These are phyloP conservation scores for Acer campestre DNA, from an alignment of 345 rosid genomes.

Conservation along the genomic window DNA sequence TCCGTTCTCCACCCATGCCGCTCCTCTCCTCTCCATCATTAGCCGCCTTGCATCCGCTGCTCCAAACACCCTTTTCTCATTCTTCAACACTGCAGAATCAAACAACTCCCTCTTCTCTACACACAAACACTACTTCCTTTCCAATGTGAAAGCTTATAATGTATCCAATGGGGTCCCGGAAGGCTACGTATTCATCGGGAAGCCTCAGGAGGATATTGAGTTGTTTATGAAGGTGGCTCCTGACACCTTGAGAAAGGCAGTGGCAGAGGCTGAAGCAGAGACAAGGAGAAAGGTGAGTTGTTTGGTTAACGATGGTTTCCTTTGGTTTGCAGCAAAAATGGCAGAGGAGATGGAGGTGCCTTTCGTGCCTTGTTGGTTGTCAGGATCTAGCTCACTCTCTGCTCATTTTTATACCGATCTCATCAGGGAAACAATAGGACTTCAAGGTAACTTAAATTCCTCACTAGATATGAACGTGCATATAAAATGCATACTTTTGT, in stretches of 20 bases:
- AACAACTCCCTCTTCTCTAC: constrained; percentile 18
- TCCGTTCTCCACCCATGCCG: constrained; percentile 46
- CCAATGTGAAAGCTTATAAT: constrained; percentile 28
- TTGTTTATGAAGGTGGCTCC: constrained; percentile 43
- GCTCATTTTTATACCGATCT: constrained; percentile 28
- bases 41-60: constrained; percentile 33
- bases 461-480: background rate
- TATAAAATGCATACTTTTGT: background rate
- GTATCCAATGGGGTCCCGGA: constrained; percentile 38
- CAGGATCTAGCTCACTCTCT: constrained; percentile 22
- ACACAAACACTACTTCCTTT: background rate
- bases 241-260: constrained; percentile 27
- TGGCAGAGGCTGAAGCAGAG: constrained; percentile 36
- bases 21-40: constrained; percentile 38
- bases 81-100: constrained; percentile 29
- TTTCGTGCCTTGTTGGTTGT: constrained; percentile 26
- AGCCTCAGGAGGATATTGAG: constrained; percentile 37
- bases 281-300: constrained; percentile 36
- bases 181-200: constrained; percentile 28
- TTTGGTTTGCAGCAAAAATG: constrained; percentile 31
- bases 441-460: constrained; percentile 1
- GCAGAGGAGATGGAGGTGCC: constrained; percentile 27
- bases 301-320: constrained; percentile 37
- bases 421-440: constrained; percentile 9
- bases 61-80: constrained; percentile 41